Conservation (phyloP, 805 yeast genomes). For the Metschnikowia aberdeeniae region DNA sequence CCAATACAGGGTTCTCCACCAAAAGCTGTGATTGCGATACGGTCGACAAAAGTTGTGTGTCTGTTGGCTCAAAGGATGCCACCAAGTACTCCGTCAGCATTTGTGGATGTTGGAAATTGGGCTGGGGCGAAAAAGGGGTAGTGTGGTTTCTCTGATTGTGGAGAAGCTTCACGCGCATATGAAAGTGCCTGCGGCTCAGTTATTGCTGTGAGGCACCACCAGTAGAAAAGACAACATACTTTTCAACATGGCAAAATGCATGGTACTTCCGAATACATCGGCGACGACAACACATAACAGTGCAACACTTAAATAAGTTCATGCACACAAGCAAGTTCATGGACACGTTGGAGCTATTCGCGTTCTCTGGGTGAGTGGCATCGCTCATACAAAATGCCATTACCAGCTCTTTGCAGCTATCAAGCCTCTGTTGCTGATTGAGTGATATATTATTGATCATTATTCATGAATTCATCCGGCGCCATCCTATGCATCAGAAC, state of each 20-base stretch:
- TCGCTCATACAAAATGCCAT: neutral
- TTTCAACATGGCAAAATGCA: too few species aligned
- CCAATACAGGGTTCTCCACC: conserved; percentile 43
- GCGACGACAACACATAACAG: too few species aligned
- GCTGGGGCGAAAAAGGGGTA: neutral
- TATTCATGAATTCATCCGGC: neutral
- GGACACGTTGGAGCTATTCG: too few species aligned
- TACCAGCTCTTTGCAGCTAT: too few species aligned
- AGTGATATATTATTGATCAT: neutral
- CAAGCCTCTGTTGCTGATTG: neutral
- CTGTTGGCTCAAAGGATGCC: conserved; percentile 38
- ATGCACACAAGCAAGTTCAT: too few species aligned
- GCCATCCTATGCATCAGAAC: neutral
- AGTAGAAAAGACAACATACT: too few species aligned
- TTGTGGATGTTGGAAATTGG: neutral
- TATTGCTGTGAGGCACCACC: too few species aligned
- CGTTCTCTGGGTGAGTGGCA: too few species aligned
- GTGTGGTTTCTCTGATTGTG: conserved; percentile 5
- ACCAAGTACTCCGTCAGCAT: conserved; percentile 16
- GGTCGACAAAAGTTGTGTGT: conserved; percentile 28
- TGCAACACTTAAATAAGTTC: too few species aligned
- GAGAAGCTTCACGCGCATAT: conserved; percentile 15
- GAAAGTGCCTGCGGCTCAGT: conserved; percentile 6
- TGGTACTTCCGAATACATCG: too few species aligned
- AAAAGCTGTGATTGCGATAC: conserved; percentile 30